A percentile compares a stretch with the other conserved stretches of the same genome.
These are phyloP conservation scores for Aspergillus homomorphus DNA, from an alignment of 495 filamentous ascomycete genomes.

Conservation along the genomic window DNA sequence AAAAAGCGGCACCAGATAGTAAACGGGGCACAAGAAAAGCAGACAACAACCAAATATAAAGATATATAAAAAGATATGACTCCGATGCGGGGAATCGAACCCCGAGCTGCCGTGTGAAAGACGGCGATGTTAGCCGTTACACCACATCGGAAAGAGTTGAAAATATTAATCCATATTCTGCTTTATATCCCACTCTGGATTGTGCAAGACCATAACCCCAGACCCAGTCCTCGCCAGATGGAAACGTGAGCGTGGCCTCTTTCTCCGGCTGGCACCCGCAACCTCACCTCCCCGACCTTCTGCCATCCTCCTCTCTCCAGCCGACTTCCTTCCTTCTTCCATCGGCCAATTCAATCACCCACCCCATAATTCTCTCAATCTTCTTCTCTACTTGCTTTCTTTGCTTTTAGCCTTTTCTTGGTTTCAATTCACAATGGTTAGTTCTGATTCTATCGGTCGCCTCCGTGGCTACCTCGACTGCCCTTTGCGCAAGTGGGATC, in stretches of 20 bases:
- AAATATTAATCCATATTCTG: background rate
- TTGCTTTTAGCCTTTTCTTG: conserved; percentile 11
- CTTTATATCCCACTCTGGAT: background rate
- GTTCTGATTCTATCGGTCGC: conserved; percentile 15
- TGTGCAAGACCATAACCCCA: conserved; percentile 25
- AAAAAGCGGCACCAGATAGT: too few species aligned
- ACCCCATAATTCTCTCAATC: conserved; percentile 7
- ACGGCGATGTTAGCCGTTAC: conserved; percentile 34
- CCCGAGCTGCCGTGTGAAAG: conserved; percentile 32
- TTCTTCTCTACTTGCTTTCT: conserved; percentile 12
- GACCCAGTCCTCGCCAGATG: too few species aligned
- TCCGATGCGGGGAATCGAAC: conserved; percentile 34
- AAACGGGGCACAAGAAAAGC: background rate
- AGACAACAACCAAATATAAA: conserved; percentile 1
- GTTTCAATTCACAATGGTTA: conserved; percentile 39
- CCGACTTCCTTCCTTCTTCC: conserved; percentile 15
- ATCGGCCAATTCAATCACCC: conserved; percentile 12
- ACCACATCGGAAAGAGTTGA: conserved; percentile 24
- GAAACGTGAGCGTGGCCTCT: conserved; percentile 50
- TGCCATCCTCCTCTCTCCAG: conserved; percentile 6
- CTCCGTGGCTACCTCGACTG: background rate
- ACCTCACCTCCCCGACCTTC: conserved; percentile 24
- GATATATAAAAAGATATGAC: conserved; percentile 13
- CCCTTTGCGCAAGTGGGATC: background rate
- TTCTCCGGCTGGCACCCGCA: conserved; percentile 33